Base-by-base conservation (phyloP, 192 early-diverging fungal genomes). In the Entophlyctis luteolus region DNA sequence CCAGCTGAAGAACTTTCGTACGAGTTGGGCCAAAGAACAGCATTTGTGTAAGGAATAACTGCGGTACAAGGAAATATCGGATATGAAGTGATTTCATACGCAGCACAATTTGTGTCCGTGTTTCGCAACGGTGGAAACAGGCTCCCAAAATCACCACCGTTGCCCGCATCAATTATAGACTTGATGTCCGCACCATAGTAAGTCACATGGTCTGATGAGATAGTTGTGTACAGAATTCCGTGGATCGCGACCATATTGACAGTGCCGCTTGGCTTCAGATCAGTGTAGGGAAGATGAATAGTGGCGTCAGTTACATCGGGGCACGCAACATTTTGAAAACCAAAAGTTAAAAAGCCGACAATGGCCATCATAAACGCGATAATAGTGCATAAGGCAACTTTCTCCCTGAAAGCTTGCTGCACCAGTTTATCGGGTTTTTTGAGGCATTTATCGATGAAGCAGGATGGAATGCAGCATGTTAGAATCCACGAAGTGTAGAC, bases 301-400 rank as follows among this genome's bases (percentile, higher is more conserved):
- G 32, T 46, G 16, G 36, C 25, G 48, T 34, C 31, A 18, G 29
- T 29, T n/a, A 23, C 20, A 20, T 20, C 32, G 25, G 46, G 37
- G 55, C 79, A 81, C 31, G 68, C 34, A n/a, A 74, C 31, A 18
- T 25, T 25, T 46, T 75, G 68, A 48, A 82, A 72, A 28, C 90
- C 92, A 72, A 96, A 94, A 18, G 91, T 94, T 55, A 94, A 68
- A 72, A 94, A 95, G 28, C 90, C 93, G 37, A 94, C 72, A 48
- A 74, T 28, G 35, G 32, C 84, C 84, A 91, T 91, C 52, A 93
- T 75, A 0, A 90, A 0, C 3, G 88, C 23, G 65, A 94, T 93
- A 56, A 95, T 79, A 32, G 82, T 86, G 38, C 93, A 88, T 6
- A 96, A 76, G 0, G 89, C 91, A 60, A 96, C 88, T 75, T 96